Base-by-base conservation (phyloP, 2,329 filamentous ascomycete genomes). In the Fusarium pseudograminearum region DNA sequence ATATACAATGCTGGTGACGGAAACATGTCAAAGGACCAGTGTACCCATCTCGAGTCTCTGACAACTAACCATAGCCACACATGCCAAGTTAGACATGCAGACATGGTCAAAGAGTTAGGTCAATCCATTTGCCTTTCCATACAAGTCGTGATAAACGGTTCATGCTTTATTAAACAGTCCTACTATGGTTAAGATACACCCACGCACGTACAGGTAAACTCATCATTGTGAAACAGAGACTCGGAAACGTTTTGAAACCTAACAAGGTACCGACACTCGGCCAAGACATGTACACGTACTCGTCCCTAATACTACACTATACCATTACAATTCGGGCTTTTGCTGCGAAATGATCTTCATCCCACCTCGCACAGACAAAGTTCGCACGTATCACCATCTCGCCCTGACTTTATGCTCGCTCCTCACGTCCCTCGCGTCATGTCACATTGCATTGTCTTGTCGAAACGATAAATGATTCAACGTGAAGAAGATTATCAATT, bases 401-500 rank as follows among this genome's bases (percentile, higher is more conserved):
- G 70, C 50, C 24, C 22, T 38, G 5, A 26, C n/a, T 41, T 46
- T 46, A 46, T 46, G n/a, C 44, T 46, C 44, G 31, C 44, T 28
- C 24, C 41, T 44, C 24, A 44, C 24, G 24, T 44, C n/a, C 20
- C 44, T 44, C 26, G 30, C 45, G 8, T 15, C 24, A 57, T 34
- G 40, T 20, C 30, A 65, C 60, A 50, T 57, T 44, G 50, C 44
- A 51, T 28, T 38, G 24, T 41, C 34, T 28, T 50, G 42, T 56
- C 22, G 42, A 36, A 61, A 38, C 54, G 51, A 30, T 36, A 48
- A 59, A 52, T 38, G 42, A 57, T 57, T 59, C 57, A 58, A 55
- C 55, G 42, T 63, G 46, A 71, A 62, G 48, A 71, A 71, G 68
- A 71, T 62, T 48, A 62, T 69, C 65, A 71, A 71, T 71, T 71